These are phyloP conservation scores for Filobasidium floriforme DNA, from an alignment of 768 basidiomycete genomes.

Conservation along the genomic window DNA sequence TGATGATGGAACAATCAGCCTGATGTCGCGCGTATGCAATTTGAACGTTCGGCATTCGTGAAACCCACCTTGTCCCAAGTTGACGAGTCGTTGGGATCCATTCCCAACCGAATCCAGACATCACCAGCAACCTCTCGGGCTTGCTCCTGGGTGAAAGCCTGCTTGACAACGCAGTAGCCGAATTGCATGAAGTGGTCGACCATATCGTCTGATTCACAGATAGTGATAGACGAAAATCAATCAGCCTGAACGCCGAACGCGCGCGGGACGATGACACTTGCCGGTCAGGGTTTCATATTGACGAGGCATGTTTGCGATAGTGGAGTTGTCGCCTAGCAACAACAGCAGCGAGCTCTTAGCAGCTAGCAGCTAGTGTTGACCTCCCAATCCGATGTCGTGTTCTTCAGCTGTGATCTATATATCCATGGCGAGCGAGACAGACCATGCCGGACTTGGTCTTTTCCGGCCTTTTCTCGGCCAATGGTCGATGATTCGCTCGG, in stretches of 20 bases:
- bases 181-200: conserved; percentile 10
- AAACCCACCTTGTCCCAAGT: conserved; percentile 50
- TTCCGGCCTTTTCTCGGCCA: too few species aligned
- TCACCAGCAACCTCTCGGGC: conserved; percentile 52
- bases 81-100: conserved; percentile 52
- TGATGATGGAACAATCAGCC: too few species aligned
- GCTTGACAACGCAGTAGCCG: background rate
- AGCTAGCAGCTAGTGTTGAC: too few species aligned
- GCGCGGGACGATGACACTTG: background rate
- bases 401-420: too few species aligned
- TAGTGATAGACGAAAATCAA: background rate
- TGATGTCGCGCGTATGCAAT: too few species aligned
- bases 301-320: background rate
- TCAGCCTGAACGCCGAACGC: background rate
- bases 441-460: too few species aligned
- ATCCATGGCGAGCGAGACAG: too few species aligned
- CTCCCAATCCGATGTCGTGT: too few species aligned
- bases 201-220: background rate
- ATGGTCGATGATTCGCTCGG: too few species aligned
- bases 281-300: background rate
- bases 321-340: too few species aligned
- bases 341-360: too few species aligned
- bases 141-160: conserved; percentile 53
- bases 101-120: conserved; percentile 46
- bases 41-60: background rate